Evolutionary conservation across 805 yeast genomes (phyloP).

Genomic region (Nakazawaea pomicola): DNA sequence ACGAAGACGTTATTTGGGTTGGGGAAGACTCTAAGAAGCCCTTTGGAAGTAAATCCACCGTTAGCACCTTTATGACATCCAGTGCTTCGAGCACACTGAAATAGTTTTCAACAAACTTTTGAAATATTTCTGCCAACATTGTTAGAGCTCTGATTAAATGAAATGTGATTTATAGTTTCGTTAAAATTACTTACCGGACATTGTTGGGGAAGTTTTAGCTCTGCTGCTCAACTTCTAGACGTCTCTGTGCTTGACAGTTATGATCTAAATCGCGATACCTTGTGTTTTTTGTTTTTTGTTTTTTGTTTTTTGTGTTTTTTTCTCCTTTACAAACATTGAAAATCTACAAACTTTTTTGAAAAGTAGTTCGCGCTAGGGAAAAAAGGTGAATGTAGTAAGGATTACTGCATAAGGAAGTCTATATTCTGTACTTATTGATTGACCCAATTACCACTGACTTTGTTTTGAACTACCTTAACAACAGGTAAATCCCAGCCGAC

Average conservation of each 20-base stretch:
- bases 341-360: too few species aligned
- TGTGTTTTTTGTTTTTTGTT: neutral
- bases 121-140: neutral
- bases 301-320: neutral
- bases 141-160: neutral
- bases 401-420: too few species aligned
- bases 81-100: slow-evolving; percentile 18
- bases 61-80: slow-evolving; percentile 17
- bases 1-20: slow-evolving; percentile 36
- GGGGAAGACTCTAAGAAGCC: slow-evolving; percentile 43
- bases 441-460: slow-evolving; percentile 65
- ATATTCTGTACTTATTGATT: too few species aligned
- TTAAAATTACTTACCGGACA: slow-evolving; percentile 2
- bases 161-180: too few species aligned
- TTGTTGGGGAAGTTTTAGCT: too few species aligned
- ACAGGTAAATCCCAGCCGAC: slow-evolving; percentile 91
- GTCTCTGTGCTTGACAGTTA: too few species aligned
- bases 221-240: too few species aligned
- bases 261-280: neutral
- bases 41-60: slow-evolving; percentile 31
- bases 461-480: slow-evolving; percentile 67
- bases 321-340: too few species aligned
- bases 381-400: too few species aligned
- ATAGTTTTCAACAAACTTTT: slow-evolving; percentile 18
- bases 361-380: too few species aligned